Conservation (phyloP, 805 yeast species). For the Yueomyces sp. region DNA sequence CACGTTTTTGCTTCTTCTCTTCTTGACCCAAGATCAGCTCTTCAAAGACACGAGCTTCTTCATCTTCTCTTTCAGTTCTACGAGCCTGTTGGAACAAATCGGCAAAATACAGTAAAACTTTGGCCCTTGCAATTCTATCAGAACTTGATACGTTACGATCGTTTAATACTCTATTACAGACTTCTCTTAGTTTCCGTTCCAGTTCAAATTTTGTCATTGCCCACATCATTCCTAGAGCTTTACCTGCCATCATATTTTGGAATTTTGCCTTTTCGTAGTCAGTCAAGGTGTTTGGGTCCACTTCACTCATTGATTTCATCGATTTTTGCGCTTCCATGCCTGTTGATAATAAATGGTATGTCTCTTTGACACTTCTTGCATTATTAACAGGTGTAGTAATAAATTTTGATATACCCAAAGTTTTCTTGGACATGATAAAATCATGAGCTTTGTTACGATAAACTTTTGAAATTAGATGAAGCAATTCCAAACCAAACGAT, state of each 20-base stretch:
- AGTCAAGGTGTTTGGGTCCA: constrained; percentile 42
- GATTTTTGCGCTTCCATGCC: constrained; percentile 78
- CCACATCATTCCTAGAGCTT: constrained; percentile 87
- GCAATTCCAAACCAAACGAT: constrained; percentile 79
- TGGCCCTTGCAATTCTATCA: constrained; percentile 59
- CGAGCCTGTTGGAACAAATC: constrained; percentile 45
- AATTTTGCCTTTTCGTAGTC: constrained; percentile 55
- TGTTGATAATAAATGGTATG: constrained; percentile 62
- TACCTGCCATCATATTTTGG: constrained; percentile 71
- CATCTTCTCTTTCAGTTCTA: constrained; percentile 76
- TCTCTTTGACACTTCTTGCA: constrained; percentile 66
- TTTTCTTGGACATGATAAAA: constrained; percentile 55
- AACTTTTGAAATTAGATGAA: constrained; percentile 67
- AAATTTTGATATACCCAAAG: constrained; percentile 75
- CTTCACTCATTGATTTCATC: constrained; percentile 54
- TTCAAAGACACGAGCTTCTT: constrained; percentile 79
- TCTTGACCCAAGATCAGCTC: constrained; percentile 79
- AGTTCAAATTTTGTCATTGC: constrained; percentile 82
- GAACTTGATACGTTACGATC: constrained; percentile 46
- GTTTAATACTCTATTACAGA: constrained; percentile 60
- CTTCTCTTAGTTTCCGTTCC: constrained; percentile 56
- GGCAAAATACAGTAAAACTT: constrained; percentile 63
- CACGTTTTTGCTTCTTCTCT: constrained; percentile 20
- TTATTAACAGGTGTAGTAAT: constrained; percentile 68
- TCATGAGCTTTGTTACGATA: constrained; percentile 63